phyloP scores from a whole-genome alignment of 768 basidiomycete species.

The Kondoa malvinella region DNA sequence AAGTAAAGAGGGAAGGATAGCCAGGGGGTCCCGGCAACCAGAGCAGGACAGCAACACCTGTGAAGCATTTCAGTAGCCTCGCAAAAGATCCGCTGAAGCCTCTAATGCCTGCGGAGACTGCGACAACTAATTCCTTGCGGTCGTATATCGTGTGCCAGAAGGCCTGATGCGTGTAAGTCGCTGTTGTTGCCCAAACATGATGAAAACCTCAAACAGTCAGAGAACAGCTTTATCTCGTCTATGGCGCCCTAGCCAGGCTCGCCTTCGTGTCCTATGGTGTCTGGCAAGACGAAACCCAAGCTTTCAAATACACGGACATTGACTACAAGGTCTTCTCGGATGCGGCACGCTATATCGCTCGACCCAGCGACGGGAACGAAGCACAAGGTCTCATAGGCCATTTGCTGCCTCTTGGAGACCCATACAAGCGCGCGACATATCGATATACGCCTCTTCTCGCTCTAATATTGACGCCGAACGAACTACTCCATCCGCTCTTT shows the following conservation, averaged over 20 bases:
- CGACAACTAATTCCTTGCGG: too few species aligned
- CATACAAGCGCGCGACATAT: slow-evolving; percentile 80
- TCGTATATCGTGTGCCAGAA: too few species aligned
- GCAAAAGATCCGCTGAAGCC: too few species aligned
- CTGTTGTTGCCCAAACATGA: too few species aligned
- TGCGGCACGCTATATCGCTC: slow-evolving; percentile 54
- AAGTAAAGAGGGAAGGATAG: too few species aligned
- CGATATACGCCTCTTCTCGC: slow-evolving; percentile 91
- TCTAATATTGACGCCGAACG: slow-evolving; percentile 60
- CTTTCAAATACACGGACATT: slow-evolving; percentile 92
- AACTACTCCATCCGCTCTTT: slow-evolving; percentile 61
- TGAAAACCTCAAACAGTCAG: too few species aligned
- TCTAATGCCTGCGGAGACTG: too few species aligned
- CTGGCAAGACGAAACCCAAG: slow-evolving; percentile 66
- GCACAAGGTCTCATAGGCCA: slow-evolving; percentile 10
- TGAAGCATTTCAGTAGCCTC: too few species aligned
- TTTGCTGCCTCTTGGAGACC: slow-evolving; percentile 38
- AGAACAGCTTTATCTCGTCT: background rate
- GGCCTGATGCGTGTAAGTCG: too few species aligned
- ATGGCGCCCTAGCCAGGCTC: slow-evolving; percentile 40
- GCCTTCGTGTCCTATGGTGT: slow-evolving; percentile 67
- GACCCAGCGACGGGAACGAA: slow-evolving; percentile 31
- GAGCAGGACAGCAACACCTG: too few species aligned
- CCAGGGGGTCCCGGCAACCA: too few species aligned
- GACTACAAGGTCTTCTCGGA: slow-evolving; percentile 94